Percentiles rank a stretch among this genome's conserved stretches.
Evolutionary conservation across 192 early-diverging fungal genomes (phyloP).

Genomic region (Podila epicladia): DNA sequence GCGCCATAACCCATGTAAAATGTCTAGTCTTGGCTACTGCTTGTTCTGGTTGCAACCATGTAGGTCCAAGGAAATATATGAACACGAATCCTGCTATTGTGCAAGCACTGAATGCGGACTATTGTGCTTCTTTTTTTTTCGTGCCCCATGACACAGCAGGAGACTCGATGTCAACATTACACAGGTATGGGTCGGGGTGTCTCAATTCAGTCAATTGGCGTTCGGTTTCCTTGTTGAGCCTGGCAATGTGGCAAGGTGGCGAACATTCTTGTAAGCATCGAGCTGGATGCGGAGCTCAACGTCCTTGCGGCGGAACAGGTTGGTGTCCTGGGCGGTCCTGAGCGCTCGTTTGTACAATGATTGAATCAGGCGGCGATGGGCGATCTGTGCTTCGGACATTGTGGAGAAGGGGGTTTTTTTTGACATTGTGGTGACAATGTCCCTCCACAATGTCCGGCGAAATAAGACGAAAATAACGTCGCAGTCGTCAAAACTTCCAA

Average conservation of each 20-base stretch:
- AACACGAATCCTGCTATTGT: no score
- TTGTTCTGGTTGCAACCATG: no score
- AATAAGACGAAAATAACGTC: no score
- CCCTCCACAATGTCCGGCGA: no score
- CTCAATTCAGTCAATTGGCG: slow-evolving; percentile 72
- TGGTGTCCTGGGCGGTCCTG: slow-evolving; percentile 76
- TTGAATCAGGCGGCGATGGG: slow-evolving; percentile 77
- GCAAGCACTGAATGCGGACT: no score
- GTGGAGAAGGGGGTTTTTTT: no score
- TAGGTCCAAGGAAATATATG: no score
- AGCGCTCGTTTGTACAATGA: slow-evolving; percentile 88
- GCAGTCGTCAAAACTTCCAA: no score
- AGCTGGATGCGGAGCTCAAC: slow-evolving; percentile 86
- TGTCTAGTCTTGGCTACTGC: no score
- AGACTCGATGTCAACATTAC: slow-evolving; percentile 45
- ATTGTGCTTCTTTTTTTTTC: background rate
- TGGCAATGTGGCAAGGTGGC: slow-evolving; percentile 76
- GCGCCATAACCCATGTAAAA: no score
- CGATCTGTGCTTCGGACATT: slow-evolving; percentile 59
- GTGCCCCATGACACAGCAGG: background rate
- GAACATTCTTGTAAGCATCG: slow-evolving; percentile 79
- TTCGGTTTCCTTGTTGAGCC: slow-evolving; percentile 75
- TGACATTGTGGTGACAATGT: no score
- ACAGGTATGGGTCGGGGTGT: slow-evolving; percentile 90
- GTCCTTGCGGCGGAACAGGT: slow-evolving; percentile 81